A percentile compares a stretch with the other conserved stretches of the same genome.
phyloP scores from a whole-genome alignment of 2,329 filamentous ascomycete species.

The Diaporthe ilicicola region DNA sequence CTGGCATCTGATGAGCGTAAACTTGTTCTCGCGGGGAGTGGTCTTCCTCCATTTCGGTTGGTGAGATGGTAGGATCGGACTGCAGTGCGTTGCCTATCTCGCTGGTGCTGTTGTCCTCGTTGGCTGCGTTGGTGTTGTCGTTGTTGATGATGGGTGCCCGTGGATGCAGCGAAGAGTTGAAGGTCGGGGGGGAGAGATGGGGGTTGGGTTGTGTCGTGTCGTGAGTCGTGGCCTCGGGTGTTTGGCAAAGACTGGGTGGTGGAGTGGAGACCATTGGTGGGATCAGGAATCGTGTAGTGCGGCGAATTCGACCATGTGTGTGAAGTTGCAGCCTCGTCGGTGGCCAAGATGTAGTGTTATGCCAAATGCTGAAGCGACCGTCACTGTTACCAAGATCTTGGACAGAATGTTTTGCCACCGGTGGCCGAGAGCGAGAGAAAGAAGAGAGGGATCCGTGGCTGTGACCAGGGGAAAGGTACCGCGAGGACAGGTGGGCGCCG shows the following conservation, averaged over 20 bases:
- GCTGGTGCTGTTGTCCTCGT: not conserved
- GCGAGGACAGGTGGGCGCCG: slow-evolving; percentile 17
- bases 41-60: slow-evolving; percentile 26
- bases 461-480: slow-evolving; percentile 18
- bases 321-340: slow-evolving; percentile 9
- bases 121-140: not conserved
- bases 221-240: slow-evolving; percentile 34
- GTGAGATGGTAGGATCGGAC: not conserved
- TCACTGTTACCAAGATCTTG: slow-evolving; percentile 15
- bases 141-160: not conserved
- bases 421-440: not conserved
- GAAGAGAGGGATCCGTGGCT: slow-evolving; percentile 16
- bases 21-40: slow-evolving; percentile 27
- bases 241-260: slow-evolving; percentile 31
- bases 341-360: slow-evolving; percentile 1
- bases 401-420: slow-evolving; percentile 18
- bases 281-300: slow-evolving; percentile 26
- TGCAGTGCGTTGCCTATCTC: not conserved
- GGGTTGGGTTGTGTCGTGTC: slow-evolving; percentile 28
- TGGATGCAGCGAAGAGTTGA: slow-evolving; percentile 8
- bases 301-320: slow-evolving; percentile 18
- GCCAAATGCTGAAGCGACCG: slow-evolving; percentile 13
- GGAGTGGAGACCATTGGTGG: slow-evolving; percentile 31
- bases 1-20: slow-evolving; percentile 28
- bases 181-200: slow-evolving; percentile 18